phyloP scores from a whole-genome alignment of 1,284 basidiomycete species.

The Cutaneotrichosporon sp. region DNA sequence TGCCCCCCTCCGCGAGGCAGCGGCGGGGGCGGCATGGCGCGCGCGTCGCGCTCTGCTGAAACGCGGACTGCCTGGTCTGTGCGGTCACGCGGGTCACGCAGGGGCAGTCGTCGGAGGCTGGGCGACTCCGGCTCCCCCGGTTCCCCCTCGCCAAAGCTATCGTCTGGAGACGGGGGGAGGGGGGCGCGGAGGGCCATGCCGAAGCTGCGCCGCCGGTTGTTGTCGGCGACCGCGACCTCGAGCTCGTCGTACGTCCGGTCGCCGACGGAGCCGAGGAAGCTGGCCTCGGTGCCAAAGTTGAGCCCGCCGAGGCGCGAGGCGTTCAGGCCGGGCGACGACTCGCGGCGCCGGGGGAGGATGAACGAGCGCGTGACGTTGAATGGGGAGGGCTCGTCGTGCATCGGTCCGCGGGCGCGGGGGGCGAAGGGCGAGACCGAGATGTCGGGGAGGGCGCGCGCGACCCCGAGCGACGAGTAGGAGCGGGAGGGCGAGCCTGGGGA shows the following conservation, averaged over 20 bases:
- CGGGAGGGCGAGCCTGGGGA: background rate
- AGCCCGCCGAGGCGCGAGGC: conserved; percentile 4
- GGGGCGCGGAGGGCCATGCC: conserved; percentile 12
- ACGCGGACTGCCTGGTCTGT: background rate
- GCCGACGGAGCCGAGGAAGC: conserved; percentile 13
- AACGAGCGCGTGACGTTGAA: background rate
- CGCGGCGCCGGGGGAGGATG: background rate
- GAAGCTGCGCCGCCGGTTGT: conserved; percentile 17
- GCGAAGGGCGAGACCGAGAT: background rate
- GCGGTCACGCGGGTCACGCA: background rate
- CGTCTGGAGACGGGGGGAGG: background rate
- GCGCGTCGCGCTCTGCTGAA: background rate
- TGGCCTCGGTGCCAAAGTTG: background rate
- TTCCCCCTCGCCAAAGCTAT: background rate
- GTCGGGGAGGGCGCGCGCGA: background rate
- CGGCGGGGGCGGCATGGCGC: background rate
- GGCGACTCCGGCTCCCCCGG: background rate
- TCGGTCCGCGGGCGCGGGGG: background rate
- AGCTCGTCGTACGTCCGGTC: conserved; percentile 27
- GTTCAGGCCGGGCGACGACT: conserved; percentile 7
- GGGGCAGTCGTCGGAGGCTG: background rate
- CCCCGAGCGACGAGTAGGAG: background rate
- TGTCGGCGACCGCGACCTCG: conserved; percentile 21
- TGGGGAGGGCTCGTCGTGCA: background rate
- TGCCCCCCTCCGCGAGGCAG: background rate